These are phyloP conservation scores for Wolfiporia cocos DNA, from an alignment of 1,284 basidiomycete species.

Conservation along the genomic window DNA sequence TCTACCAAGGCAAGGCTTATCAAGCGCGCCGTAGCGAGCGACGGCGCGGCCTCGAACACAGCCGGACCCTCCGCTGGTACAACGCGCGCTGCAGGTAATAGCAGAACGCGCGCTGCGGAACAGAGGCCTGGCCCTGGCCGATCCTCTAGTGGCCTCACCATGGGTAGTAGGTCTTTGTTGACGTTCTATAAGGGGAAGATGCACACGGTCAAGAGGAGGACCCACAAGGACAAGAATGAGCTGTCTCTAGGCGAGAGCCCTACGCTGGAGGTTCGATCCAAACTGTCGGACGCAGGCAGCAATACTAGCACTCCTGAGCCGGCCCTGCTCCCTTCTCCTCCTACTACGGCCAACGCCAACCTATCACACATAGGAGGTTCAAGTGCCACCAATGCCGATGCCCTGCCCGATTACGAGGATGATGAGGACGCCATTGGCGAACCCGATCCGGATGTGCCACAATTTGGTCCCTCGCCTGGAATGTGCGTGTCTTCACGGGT, in stretches of 20 bases:
- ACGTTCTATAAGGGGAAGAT: conserved; percentile 15
- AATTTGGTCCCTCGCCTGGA: neutral
- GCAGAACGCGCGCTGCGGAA: neutral
- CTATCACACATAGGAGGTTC: too few species aligned
- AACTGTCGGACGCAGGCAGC: too few species aligned
- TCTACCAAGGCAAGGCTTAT: conserved; percentile 40
- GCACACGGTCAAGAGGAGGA: conserved; percentile 11
- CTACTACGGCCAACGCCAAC: too few species aligned
- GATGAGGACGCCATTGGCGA: conserved; percentile 25
- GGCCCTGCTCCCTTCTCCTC: too few species aligned
- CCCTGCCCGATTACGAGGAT: conserved; percentile 54
- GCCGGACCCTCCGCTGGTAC: neutral
- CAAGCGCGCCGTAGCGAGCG: conserved; percentile 4
- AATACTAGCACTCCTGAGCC: too few species aligned
- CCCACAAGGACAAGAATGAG: neutral
- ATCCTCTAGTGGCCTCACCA: conserved; percentile 29
- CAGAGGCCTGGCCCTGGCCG: conserved; percentile 42
- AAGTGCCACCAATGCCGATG: conserved; percentile 28
- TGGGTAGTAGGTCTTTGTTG: conserved; percentile 13
- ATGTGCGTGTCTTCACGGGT: too few species aligned
- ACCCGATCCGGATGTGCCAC: conserved; percentile 8
- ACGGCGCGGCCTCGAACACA: neutral
- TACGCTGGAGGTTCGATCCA: neutral
- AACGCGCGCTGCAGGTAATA: neutral
- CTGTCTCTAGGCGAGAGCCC: neutral